Percentiles rank a stretch among this genome's conserved stretches.
phyloP scores from a whole-genome alignment of 2,329 filamentous ascomycete species.

The Botryotinia calthae region DNA sequence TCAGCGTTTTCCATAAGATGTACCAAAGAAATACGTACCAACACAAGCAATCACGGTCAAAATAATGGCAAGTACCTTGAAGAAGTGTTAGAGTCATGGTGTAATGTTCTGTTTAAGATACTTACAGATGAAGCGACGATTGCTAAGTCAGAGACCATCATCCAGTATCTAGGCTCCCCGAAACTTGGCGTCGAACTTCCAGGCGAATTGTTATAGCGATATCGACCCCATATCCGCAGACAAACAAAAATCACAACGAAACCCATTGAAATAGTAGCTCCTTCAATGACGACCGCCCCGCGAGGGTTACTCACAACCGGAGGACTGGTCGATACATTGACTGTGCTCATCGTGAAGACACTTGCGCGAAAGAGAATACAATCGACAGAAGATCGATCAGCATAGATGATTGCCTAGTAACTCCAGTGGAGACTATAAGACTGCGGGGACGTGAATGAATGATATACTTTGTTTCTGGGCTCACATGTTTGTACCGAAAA shows the following conservation, averaged over 20 bases:
- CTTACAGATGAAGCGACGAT: constrained; percentile 22
- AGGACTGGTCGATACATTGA: constrained; percentile 18
- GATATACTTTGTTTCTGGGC: neutral
- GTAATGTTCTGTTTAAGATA: neutral
- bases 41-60: constrained; percentile 13
- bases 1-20: neutral
- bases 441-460: constrained; percentile 1
- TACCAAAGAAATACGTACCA: neutral
- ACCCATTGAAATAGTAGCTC: constrained; percentile 6
- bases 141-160: constrained; percentile 21
- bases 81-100: neutral
- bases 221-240: constrained; percentile 24
- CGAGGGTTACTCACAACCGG: constrained; percentile 15
- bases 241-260: constrained; percentile 22
- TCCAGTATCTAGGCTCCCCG: constrained; percentile 20
- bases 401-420: neutral
- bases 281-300: constrained; percentile 12
- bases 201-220: constrained; percentile 14
- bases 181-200: constrained; percentile 6
- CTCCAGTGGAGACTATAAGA: neutral
- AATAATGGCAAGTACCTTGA: constrained; percentile 1
- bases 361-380: neutral
- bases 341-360: constrained; percentile 1
- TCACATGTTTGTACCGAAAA: neutral
- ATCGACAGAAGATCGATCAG: constrained; percentile 1